Conservation (phyloP, 2,329 filamentous ascomycete species). For the Scytalidium sp. region DNA sequence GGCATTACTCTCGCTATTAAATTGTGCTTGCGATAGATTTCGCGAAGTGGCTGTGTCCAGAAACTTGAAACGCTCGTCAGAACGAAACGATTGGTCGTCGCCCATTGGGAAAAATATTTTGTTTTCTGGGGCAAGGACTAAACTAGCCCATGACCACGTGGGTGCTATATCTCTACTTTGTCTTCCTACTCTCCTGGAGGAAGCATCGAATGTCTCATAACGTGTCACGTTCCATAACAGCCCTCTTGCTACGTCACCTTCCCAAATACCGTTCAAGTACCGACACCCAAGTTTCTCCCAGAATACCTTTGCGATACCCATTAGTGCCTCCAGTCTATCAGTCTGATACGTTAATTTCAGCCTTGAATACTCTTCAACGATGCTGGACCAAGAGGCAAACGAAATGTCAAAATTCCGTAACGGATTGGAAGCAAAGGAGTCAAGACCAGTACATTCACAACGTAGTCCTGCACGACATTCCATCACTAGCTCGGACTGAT, state of each 20-base stretch:
- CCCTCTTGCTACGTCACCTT: neutral
- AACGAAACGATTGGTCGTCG: no score
- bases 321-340: neutral
- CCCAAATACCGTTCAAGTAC: slow-evolving; percentile 6
- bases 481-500: neutral
- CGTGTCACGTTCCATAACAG: slow-evolving; percentile 4
- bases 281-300: neutral
- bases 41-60: no score
- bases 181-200: neutral
- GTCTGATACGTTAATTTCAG: neutral
- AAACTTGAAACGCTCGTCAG: no score
- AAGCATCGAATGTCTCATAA: neutral
- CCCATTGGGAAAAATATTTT: no score
- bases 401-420: neutral
- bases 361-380: neutral
- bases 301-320: neutral
- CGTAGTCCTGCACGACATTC: neutral
- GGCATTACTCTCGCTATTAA: no score
- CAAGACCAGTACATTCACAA: neutral
- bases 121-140: no score
- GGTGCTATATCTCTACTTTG: no score
- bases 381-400: neutral
- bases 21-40: no score
- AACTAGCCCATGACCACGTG: slow-evolving; percentile 9
- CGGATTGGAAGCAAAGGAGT: neutral